These are phyloP conservation scores for Salvia splendens DNA, from an alignment of 257 asterid species.

Conservation along the genomic window DNA sequence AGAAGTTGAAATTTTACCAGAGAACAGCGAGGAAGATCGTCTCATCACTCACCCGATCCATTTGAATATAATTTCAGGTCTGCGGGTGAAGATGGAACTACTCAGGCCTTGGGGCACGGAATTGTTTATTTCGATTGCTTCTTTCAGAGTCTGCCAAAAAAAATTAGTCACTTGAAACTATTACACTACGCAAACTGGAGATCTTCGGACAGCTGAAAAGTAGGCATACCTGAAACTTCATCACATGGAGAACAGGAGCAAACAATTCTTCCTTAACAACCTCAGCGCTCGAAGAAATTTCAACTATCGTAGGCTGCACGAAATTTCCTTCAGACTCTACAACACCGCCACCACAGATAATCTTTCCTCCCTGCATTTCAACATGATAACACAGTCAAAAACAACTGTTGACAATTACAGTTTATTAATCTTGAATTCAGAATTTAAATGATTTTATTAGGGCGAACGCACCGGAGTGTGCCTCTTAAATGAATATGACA, in stretches of 20 bases:
- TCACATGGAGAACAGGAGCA: slow-evolving; percentile 94
- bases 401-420: no score
- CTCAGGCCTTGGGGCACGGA: slow-evolving; percentile 99
- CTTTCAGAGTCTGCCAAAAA: slow-evolving; percentile 74
- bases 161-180: slow-evolving; percentile 9
- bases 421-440: no score
- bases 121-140: slow-evolving; percentile 87
- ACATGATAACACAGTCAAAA: slow-evolving; percentile 22
- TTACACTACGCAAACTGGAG: background rate
- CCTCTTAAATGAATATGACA: background rate
- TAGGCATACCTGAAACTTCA: slow-evolving; percentile 78
- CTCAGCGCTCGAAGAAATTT: slow-evolving; percentile 64
- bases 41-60: slow-evolving; percentile 85
- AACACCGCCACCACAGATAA: slow-evolving; percentile 70
- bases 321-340: slow-evolving; percentile 79
- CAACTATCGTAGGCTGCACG: slow-evolving; percentile 94
- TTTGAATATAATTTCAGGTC: slow-evolving; percentile 79
- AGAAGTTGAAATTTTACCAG: background rate
- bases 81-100: slow-evolving; percentile 92
- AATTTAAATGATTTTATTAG: no score
- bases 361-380: slow-evolving; percentile 75
- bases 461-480: no score
- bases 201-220: background rate
- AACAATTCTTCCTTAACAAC: slow-evolving; percentile 93
- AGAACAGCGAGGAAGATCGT: background rate